Conservation (phyloP, 2,329 filamentous ascomycete species). For the Talaromyces verruculosus region DNA sequence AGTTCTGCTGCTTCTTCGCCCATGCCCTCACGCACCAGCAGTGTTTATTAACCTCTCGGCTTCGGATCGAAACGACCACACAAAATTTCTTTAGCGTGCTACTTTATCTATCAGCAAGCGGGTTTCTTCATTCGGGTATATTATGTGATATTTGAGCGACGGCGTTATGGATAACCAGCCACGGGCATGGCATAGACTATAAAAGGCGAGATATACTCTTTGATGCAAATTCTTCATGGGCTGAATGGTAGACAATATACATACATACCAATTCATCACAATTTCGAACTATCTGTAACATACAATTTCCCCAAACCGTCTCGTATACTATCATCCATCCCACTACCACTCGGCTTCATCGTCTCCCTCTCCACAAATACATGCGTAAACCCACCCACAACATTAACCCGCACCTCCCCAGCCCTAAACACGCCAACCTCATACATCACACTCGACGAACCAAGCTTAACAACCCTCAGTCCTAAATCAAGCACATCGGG, state of each 20-base stretch:
- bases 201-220: not conserved
- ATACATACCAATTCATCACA: constrained; percentile 25
- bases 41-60: constrained; percentile 29
- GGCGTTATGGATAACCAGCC: constrained; percentile 14
- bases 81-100: not conserved
- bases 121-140: constrained; percentile 8
- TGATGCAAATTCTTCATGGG: not conserved
- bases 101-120: constrained; percentile 14
- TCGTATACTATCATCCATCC: constrained; percentile 43
- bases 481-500: constrained; percentile 79
- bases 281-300: constrained; percentile 32
- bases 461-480: constrained; percentile 78
- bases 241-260: not conserved
- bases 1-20: constrained; percentile 37
- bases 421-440: constrained; percentile 84
- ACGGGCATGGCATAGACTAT: not conserved
- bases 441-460: constrained; percentile 83
- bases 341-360: constrained; percentile 65
- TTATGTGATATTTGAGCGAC: constrained; percentile 15
- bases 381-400: constrained; percentile 82
- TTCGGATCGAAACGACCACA: not conserved
- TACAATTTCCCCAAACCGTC: constrained; percentile 59
- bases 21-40: constrained; percentile 34
- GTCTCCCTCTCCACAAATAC: constrained; percentile 80
- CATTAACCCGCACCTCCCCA: constrained; percentile 70